Percentiles rank a stretch among this genome's conserved stretches.
Evolutionary conservation across 1,284 basidiomycete genomes (phyloP).

Genomic region (Ceratorhiza oryzae-sativae): DNA sequence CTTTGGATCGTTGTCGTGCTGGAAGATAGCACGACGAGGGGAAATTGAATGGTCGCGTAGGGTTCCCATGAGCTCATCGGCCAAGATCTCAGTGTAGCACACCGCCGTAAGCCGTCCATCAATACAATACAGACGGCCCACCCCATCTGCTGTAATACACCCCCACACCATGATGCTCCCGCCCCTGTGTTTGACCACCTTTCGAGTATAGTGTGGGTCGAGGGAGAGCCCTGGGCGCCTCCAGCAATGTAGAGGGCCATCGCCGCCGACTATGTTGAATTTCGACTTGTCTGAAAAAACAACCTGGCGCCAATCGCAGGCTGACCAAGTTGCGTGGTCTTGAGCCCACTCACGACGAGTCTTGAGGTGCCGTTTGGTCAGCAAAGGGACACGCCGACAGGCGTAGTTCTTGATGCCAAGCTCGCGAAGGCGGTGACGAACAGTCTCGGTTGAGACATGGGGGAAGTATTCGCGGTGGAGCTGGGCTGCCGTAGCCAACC

Average conservation of each 20-base stretch:
- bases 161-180: neutral
- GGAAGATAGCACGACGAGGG: neutral
- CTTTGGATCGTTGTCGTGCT: slow-evolving; percentile 13
- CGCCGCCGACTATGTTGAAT: slow-evolving; percentile 13
- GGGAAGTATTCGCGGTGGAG: no score
- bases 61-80: neutral
- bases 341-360: neutral
- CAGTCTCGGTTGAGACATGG: neutral
- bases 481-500: no score
- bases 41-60: slow-evolving; percentile 4
- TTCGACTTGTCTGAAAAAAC: slow-evolving; percentile 25
- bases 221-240: neutral
- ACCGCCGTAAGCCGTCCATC: neutral
- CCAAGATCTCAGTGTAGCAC: slow-evolving; percentile 13
- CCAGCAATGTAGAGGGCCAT: slow-evolving; percentile 18
- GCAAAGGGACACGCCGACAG: no score
- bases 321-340: slow-evolving; percentile 3
- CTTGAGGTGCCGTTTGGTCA: neutral
- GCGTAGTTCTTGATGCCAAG: neutral
- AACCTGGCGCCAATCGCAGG: slow-evolving; percentile 15
- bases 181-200: slow-evolving; percentile 42
- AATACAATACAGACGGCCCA: neutral
- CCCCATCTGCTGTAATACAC: slow-evolving; percentile 2
- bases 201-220: neutral
- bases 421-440: neutral